Evolutionary conservation across 768 basidiomycete genomes (phyloP), one percentile per base, ranked within the genome.

Genomic region (Lactarius hengduanensis): DNA sequence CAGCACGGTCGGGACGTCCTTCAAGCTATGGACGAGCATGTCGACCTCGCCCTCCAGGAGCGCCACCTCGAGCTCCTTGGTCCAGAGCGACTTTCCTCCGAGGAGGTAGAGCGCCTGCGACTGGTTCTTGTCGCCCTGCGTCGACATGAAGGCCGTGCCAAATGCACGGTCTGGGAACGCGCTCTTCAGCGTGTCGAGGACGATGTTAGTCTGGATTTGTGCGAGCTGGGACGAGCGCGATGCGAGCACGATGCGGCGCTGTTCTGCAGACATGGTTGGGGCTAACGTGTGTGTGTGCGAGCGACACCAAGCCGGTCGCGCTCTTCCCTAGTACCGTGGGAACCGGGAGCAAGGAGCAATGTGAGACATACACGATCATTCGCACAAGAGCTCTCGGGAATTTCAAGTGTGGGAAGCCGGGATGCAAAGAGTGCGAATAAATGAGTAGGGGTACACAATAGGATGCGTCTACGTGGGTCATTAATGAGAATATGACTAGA

Each of bases 11-110:
- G 96, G 96, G 38, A 98, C 86, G 75, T 98, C 97, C 76, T 99
- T 99, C 71, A 93, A 80, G 41, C 84, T 87, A 78, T 99, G 96
- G 22, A 98, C 87, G 72, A 99, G 85, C 83, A 98, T 87, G 75
- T 99, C 97, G 58, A 96, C 90, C 15, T 82, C 79, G 36, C 82
- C 78, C 54, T 87, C 82, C 62, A 86, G 81, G 67, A 99, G 79
- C 54, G 87, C 88, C 22, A 91, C 90, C 75, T 99, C 97, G 62
- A 99, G 86, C 72, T 98, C 96, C 72, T 94, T 92, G 43, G 97
- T 99, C 97, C 97, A 99, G 34, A 98, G 77, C 0, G 91, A 84
- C 74, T 93, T 94, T n/a, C 92, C 94, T 45, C 94, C 94, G 18
- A 97, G 79, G 10, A 95, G 81, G 77, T 96, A 96, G 20, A 97